A percentile compares a stretch with the other conserved stretches of the same genome.
These are phyloP conservation scores for Penicillium verrucosum DNA, from an alignment of 2,329 filamentous ascomycete species.

Conservation along the genomic window DNA sequence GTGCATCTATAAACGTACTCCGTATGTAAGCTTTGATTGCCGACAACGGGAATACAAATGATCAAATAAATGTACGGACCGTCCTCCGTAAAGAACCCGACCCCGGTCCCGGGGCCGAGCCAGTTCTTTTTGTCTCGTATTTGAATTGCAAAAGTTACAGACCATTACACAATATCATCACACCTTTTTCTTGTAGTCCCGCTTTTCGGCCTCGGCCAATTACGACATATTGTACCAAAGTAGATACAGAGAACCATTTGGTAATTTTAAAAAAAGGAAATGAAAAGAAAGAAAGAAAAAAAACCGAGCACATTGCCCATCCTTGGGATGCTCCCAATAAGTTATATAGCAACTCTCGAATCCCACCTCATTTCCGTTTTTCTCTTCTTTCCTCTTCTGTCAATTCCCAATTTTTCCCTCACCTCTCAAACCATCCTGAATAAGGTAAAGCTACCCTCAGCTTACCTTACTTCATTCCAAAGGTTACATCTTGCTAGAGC, in stretches of 20 bases:
- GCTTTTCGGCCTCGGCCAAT: not conserved
- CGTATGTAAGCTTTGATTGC: no score
- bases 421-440: not conserved
- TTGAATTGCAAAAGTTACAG: not conserved
- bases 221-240: not conserved
- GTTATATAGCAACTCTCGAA: constrained; percentile 16
- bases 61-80: no score
- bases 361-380: constrained; percentile 4
- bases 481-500: not conserved
- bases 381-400: constrained; percentile 3
- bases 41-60: no score
- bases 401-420: not conserved
- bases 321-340: not conserved
- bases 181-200: not conserved
- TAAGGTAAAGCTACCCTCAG: constrained; percentile 13
- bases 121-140: not conserved
- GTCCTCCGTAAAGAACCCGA: no score
- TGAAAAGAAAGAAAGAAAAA: not conserved
- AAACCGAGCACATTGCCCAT: not conserved
- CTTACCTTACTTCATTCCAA: not conserved
- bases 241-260: not conserved
- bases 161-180: not conserved
- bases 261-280: constrained; percentile 5
- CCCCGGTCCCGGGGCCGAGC: not conserved
- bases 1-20: not conserved